Conservation (phyloP, 768 basidiomycete species). For the Leccinum barrowsii region DNA sequence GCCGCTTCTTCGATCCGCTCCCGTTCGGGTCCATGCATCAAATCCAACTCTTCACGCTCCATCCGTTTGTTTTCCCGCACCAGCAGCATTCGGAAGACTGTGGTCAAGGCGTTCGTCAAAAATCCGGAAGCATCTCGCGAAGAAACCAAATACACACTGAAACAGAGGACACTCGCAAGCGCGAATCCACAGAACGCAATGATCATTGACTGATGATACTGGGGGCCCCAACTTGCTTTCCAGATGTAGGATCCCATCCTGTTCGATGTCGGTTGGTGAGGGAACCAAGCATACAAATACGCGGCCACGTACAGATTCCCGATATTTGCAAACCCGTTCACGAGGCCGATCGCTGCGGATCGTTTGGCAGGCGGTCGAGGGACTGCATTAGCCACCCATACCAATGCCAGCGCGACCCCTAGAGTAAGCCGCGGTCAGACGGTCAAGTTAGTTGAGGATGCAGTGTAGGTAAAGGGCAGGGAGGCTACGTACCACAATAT, state of each 20-base stretch:
- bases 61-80: slow-evolving; percentile 48
- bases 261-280: not conserved
- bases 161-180: slow-evolving; percentile 31
- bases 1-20: slow-evolving; percentile 57
- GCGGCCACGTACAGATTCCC: slow-evolving; percentile 48
- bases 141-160: slow-evolving; percentile 29
- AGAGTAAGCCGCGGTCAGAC: not conserved
- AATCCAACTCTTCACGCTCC: slow-evolving; percentile 45
- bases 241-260: slow-evolving; percentile 64
- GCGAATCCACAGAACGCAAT: slow-evolving; percentile 42
- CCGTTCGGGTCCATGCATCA: slow-evolving; percentile 43
- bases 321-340: slow-evolving; percentile 57
- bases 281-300: not conserved
- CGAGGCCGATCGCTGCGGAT: slow-evolving; percentile 56
- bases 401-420: slow-evolving; percentile 45
- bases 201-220: slow-evolving; percentile 61
- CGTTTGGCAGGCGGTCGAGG: slow-evolving; percentile 57
- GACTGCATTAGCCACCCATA: slow-evolving; percentile 61
- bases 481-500: slow-evolving; percentile 36
- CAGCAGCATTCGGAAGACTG: slow-evolving; percentile 43
- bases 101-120: no score
- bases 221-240: slow-evolving; percentile 56
- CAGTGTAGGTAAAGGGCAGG: not conserved
- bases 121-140: not conserved
- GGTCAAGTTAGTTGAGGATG: not conserved